Base-by-base conservation (phyloP, 371 early-diverging fungal species). In the Mucor piriformis region DNA sequence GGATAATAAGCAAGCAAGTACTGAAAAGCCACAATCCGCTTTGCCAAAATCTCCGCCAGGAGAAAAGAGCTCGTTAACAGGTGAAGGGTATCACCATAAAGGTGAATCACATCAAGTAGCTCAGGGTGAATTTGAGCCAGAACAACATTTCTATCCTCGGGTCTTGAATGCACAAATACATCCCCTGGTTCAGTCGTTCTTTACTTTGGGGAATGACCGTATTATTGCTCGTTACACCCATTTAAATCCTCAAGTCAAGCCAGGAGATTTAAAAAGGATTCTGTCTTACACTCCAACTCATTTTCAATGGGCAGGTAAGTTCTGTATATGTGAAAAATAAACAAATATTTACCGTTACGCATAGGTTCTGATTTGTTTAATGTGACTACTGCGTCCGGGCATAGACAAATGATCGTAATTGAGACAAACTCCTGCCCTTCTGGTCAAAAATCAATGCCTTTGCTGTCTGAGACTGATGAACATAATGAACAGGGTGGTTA, bases 381-480 rank as follows among this genome's bases (percentile, higher is more conserved):
- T 74, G 95, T 94, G 46, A 94, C 95, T 2, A 94, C 92, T 10
- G 82, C 88, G 1, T 78, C 76, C 46, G 96, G 96, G 12, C 90
- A 91, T 62, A 88, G 94, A 38, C 94, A 94, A 74, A 95, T 95
- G 96, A 93, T 95, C 69, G 89, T 95, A n/a, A 90, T 95, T 46
- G 96, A 95, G 69, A 95, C 96, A 47, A 95, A 94, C 71, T 93
- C 93, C 24, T 95, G 96, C 61, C 96, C 96, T 1, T 92, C 92
- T n/a, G 96, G 96, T 18, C 95, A 95, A 77, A 94, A 93, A 61
- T 92, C 93, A 11, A 95, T 95, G 96, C 96, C 96, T 2, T 76
- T 93, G 1, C 64, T 95, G n/a, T 84, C 86, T 6, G 95, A 95
- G 44, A 84, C 86, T 3, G 92, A 93, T 57, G 90, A 89, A 46